Evolutionary conservation across 2,329 filamentous ascomycete species (phyloP), one percentile per base, ranked within the genome.

Genomic region (Aspergillus melleus): DNA sequence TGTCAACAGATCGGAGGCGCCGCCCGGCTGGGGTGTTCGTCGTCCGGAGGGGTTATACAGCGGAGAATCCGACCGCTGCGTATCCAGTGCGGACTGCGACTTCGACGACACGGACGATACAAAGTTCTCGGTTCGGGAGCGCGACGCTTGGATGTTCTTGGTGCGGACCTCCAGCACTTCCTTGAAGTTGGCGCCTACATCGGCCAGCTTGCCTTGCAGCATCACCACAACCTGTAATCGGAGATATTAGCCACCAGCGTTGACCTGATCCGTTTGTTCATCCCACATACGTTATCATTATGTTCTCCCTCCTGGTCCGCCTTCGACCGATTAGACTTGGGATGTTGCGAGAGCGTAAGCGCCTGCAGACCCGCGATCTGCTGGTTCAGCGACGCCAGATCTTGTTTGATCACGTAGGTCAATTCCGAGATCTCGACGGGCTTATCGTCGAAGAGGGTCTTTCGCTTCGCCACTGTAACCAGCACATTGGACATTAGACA

Each of bases 331-430:
- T 76, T 79, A 5, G 76, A 74, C 65, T 82, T 84, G 19, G 90
- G 89, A 68, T 94, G 90, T 76, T 93, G 89, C 60, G 90, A 85
- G 56, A 88, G 86, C 14, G 92, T 89, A 50, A 97, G 83, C 6
- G 84, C 80, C 73, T 96, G 91, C n/a, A 99, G 82, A 10, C 84
- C 83, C 50, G 90, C 90, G 68, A 98, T 98, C 72, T 96, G 90
- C 66, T 92, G 88, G 77, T 97, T 98, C 59, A 91, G 77, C 4
- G 84, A 87, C 1, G 92, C 91, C 55, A 98, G 86, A 72, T 98
- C 94, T 81, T 98, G 94, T 80, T 98, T 98, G 82, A 98, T 97
- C 72, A 98, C 90, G 72, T 93, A 97, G 8, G 93, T 97, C 75
- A 97, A 86, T 77, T 98, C 92, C 76, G 95, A 95, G 76, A 98